These are phyloP conservation scores for Fonsecaea nubica DNA, from an alignment of 2,329 filamentous ascomycete genomes.

Conservation along the genomic window DNA sequence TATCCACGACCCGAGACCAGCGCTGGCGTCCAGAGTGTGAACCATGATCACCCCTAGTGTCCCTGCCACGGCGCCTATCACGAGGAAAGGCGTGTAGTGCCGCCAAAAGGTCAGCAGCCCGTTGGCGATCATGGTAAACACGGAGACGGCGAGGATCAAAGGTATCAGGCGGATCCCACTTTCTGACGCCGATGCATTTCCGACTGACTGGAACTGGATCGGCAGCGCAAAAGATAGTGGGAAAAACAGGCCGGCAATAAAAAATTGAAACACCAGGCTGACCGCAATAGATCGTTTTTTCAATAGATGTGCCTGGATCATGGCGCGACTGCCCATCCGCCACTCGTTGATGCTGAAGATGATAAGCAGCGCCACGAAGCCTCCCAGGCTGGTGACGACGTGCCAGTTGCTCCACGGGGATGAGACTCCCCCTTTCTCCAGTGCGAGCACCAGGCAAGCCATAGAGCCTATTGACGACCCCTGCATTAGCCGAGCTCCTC, in stretches of 20 bases:
- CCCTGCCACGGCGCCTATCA: conserved; percentile 37
- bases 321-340: conserved; percentile 48
- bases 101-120: conserved; percentile 41
- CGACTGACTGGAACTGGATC: conserved; percentile 56
- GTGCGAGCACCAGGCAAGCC: conserved; percentile 52
- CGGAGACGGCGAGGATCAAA: conserved; percentile 47
- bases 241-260: conserved; percentile 46
- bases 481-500: background rate
- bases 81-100: conserved; percentile 39
- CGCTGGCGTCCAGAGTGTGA: conserved; percentile 42
- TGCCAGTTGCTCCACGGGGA: conserved; percentile 46
- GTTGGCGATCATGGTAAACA: conserved; percentile 45
- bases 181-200: conserved; percentile 42
- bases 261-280: conserved; percentile 46
- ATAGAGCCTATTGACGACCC: conserved; percentile 43
- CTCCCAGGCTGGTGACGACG: conserved; percentile 55
- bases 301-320: conserved; percentile 48
- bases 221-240: conserved; percentile 53
- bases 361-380: conserved; percentile 46
- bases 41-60: conserved; percentile 43
- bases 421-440: conserved; percentile 52
- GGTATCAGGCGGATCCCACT: conserved; percentile 52
- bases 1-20: conserved; percentile 44
- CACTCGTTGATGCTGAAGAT: conserved; percentile 47
- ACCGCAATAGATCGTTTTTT: conserved; percentile 45